These are phyloP conservation scores for Schrenkiella parvula DNA, from an alignment of 345 rosid species.

Conservation along the genomic window DNA sequence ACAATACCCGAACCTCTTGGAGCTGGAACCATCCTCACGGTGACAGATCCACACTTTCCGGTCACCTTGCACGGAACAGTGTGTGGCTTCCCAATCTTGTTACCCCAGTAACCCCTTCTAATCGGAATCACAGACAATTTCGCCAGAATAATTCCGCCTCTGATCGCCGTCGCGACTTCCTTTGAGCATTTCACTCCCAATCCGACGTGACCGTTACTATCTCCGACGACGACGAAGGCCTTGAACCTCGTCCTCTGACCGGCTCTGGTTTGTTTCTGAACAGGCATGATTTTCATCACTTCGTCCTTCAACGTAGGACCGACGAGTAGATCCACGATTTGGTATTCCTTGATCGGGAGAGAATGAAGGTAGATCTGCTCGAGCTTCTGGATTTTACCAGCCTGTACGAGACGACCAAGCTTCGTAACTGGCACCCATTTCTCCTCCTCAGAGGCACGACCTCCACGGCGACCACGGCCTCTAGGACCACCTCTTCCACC, in stretches of 20 bases:
- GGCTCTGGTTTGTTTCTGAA: conserved; percentile 51
- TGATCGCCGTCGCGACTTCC: conserved; percentile 69
- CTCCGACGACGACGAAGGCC: conserved; percentile 72
- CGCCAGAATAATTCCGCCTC: conserved; percentile 57
- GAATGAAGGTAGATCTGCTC: conserved; percentile 27
- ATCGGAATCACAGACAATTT: conserved; percentile 65
- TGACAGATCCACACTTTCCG: conserved; percentile 68
- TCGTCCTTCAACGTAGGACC: conserved; percentile 24
- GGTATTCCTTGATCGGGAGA: conserved; percentile 27
- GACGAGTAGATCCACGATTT: conserved; percentile 22
- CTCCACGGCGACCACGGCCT: conserved; percentile 35
- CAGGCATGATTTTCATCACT: conserved; percentile 30
- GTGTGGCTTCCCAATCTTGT: conserved; percentile 71
- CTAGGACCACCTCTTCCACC: conserved; percentile 29
- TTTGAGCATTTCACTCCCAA: conserved; percentile 69
- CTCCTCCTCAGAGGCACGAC: conserved; percentile 17
- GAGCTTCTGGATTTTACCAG: not conserved
- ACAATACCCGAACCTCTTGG: conserved; percentile 77
- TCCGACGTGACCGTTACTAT: conserved; percentile 63
- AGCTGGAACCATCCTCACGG: conserved; percentile 77
- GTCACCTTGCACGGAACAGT: conserved; percentile 75
- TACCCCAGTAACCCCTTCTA: conserved; percentile 82
- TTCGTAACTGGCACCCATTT: conserved; percentile 25
- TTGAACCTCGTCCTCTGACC: conserved; percentile 74
- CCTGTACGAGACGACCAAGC: conserved; percentile 23